phyloP scores from a whole-genome alignment of 805 yeast species.

The Saturnispora diversa region DNA sequence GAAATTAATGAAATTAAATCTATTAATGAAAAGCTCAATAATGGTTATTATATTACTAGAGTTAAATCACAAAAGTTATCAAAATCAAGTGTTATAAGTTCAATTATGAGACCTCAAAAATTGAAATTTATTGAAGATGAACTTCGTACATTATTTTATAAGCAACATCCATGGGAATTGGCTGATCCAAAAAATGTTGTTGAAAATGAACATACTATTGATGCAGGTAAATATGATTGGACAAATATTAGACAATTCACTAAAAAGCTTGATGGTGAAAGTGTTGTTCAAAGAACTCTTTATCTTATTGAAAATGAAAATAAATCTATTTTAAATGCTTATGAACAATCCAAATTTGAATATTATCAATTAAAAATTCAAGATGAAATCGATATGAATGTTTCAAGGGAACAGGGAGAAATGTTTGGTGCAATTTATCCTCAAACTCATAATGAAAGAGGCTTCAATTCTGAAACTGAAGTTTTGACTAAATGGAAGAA shows the following conservation, averaged over 20 bases:
- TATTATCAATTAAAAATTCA: conserved; percentile 81
- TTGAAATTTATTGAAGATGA: conserved; percentile 67
- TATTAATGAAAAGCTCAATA: conserved; percentile 10
- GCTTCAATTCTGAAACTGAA: conserved; percentile 63
- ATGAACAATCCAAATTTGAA: conserved; percentile 80
- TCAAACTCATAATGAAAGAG: conserved; percentile 53
- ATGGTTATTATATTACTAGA: conserved; percentile 40
- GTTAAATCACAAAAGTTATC: conserved; percentile 30
- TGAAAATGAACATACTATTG: conserved; percentile 60
- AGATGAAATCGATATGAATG: conserved; percentile 63
- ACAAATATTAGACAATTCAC: conserved; percentile 60
- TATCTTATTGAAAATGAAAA: conserved; percentile 38
- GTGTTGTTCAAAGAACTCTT: conserved; percentile 68
- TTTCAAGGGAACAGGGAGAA: conserved; percentile 72
- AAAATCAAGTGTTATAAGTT: conserved; percentile 18
- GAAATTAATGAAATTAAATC: conserved; percentile 18
- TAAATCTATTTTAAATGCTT: conserved; percentile 50
- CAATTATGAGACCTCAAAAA: conserved; percentile 44
- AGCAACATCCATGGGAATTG: conserved; percentile 97
- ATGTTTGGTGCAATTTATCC: conserved; percentile 79
- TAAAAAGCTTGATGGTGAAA: conserved; percentile 82
- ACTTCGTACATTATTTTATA: conserved; percentile 71
- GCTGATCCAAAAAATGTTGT: conserved; percentile 80
- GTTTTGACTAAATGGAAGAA: conserved; percentile 65
- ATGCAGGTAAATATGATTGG: conserved; percentile 60